Evolutionary conservation across 2,329 filamentous ascomycete species (phyloP).

Genomic region (Trichoderma endophyticum): DNA sequence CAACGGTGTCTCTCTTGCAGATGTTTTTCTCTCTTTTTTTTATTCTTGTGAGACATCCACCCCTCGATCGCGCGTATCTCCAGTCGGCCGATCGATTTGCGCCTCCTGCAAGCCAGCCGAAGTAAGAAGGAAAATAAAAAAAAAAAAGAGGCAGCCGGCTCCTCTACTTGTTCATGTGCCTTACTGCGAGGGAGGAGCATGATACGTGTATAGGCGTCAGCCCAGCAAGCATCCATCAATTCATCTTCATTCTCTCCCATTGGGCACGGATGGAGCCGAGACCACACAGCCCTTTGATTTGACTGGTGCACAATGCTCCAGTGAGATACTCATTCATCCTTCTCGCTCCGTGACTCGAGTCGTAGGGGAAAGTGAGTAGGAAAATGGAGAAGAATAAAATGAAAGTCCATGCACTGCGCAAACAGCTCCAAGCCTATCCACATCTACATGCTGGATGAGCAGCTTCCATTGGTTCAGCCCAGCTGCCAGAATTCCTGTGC

Average conservation of each 20-base stretch:
- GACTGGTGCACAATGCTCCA: background rate
- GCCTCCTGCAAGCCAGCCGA: slow-evolving; percentile 1
- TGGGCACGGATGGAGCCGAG: background rate
- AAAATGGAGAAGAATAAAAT: background rate
- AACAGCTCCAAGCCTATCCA: background rate
- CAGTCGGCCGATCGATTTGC: background rate
- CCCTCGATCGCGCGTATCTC: slow-evolving; percentile 8
- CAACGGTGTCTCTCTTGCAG: background rate
- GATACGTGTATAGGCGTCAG: background rate
- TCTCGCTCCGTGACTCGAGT: background rate
- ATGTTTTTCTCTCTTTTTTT: no score
- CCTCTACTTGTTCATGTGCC: background rate
- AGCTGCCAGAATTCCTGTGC: slow-evolving; percentile 1
- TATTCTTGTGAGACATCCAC: background rate
- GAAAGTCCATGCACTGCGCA: background rate
- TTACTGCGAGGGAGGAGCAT: background rate
- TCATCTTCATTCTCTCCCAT: background rate
- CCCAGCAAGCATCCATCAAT: background rate
- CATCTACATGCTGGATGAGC: background rate
- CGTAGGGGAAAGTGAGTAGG: background rate
- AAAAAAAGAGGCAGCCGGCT: background rate
- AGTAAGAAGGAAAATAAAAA: background rate
- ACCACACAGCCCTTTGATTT: background rate
- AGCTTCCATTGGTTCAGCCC: background rate
- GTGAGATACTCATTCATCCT: background rate